Evolutionary conservation across 2,329 filamentous ascomycete species (phyloP).

Genomic region (Exophiala viscosa): DNA sequence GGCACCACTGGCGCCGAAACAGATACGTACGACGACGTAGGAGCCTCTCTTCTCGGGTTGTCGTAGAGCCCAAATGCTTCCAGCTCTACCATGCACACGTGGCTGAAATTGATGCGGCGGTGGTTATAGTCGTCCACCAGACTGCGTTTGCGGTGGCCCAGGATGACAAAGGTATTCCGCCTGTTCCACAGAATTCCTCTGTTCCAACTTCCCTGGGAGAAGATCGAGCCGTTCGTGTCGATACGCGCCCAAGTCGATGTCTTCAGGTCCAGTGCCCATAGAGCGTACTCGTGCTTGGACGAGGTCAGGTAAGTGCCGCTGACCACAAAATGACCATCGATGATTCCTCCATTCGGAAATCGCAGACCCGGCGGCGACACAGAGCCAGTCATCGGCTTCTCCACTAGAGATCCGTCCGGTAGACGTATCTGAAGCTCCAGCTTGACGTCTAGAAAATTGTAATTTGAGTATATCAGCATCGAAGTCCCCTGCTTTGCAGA

Average conservation of each 20-base stretch:
- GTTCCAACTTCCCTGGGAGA: conserved; percentile 97
- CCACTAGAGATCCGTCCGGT: conserved; percentile 75
- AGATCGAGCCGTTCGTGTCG: conserved; percentile 88
- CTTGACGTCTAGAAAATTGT: conserved; percentile 97
- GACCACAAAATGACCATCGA: conserved; percentile 94
- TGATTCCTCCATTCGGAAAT: conserved; percentile 92
- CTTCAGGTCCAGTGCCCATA: conserved; percentile 89
- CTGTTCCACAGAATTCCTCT: conserved; percentile 89
- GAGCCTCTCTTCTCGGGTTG: conserved; percentile 75
- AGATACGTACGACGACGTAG: conserved; percentile 79
- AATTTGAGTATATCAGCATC: conserved; percentile 98
- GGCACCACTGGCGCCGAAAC: conserved; percentile 68
- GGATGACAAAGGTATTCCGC: conserved; percentile 89
- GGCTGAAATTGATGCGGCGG: conserved; percentile 92
- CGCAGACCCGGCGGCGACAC: conserved; percentile 88
- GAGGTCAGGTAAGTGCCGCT: conserved; percentile 96
- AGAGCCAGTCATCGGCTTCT: conserved; percentile 82
- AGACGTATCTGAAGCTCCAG: conserved; percentile 85
- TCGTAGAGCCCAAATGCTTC: conserved; percentile 97
- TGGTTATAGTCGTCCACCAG: conserved; percentile 98
- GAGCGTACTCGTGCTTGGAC: conserved; percentile 94
- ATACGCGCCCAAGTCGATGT: conserved; percentile 93
- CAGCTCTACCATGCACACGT: conserved; percentile 93
- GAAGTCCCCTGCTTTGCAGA: conserved; percentile 46
- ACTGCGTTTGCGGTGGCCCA: conserved; percentile 88